Evolutionary conservation across 345 rosid genomes (phyloP).

Genomic region (Trapa bicornis): DNA sequence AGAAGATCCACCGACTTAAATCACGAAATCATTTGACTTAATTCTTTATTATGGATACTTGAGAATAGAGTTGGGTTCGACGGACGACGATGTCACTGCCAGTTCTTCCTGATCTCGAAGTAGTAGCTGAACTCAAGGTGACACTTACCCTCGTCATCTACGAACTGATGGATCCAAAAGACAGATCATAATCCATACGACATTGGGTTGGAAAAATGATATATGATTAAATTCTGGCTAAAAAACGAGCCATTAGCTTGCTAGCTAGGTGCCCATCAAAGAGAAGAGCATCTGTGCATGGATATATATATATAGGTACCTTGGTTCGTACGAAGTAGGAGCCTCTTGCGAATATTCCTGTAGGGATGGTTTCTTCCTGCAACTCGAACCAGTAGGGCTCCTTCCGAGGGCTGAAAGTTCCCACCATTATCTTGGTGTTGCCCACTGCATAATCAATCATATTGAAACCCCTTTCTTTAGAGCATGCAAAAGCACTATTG

Average conservation of each 20-base stretch:
- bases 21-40: too few relatives aligned
- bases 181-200: too few relatives aligned
- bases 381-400: slow-evolving; percentile 19
- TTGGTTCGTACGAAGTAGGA: slow-evolving; percentile 23
- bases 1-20: too few relatives aligned
- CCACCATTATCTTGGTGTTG: slow-evolving; percentile 20
- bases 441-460: slow-evolving; percentile 12
- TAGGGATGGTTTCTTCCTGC: slow-evolving; percentile 23
- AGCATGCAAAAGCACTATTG: too few relatives aligned
- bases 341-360: slow-evolving; percentile 26
- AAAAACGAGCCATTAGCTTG: too few relatives aligned
- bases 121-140: slow-evolving; percentile 22
- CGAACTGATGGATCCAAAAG: slow-evolving; percentile 10
- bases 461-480: too few relatives aligned
- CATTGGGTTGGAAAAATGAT: too few relatives aligned
- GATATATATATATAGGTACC: slow-evolving; percentile 7
- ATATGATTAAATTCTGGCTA: too few relatives aligned
- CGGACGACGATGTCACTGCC: slow-evolving; percentile 13
- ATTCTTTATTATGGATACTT: too few relatives aligned
- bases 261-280: too few relatives aligned
- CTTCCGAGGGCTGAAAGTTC: slow-evolving; percentile 19
- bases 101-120: slow-evolving; percentile 27
- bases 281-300: too few relatives aligned
- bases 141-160: slow-evolving; percentile 26
- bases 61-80: too few relatives aligned